Evolutionary conservation across 106 monocot species (phyloP), one percentile per base, ranked within the genome.

Genomic region (Allium sativum): DNA sequence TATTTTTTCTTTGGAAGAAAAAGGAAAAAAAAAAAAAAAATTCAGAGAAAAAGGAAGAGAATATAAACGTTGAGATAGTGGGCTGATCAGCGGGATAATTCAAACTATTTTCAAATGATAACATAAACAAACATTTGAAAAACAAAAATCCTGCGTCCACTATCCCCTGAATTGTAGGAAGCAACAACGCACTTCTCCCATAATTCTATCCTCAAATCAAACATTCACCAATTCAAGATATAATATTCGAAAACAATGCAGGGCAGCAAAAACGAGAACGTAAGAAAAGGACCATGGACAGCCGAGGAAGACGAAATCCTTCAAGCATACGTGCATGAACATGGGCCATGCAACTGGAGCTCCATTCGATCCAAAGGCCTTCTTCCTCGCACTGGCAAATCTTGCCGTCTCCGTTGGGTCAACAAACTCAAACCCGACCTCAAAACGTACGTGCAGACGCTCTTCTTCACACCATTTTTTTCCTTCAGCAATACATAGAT

Each of bases 391-490:
- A 82, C 85, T 51, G 93, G 93, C 59, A 93, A 93, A 72, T 86
- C 93, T 56, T 93, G 93, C 68, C 85, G 89, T 54, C 89, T 93
- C 60, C 84, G 93, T 3, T 93, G 89, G 85, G 85, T 89, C 59
- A 93, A 93, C 70, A 93, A 89, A 67, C 93, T 93, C 59, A 74
- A 74, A 59, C 93, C 93, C 16, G 65, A 81, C 64, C 48, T 93
- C 54, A 89, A 93, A 61, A 76, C 78, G 93, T 90, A 82, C 46
- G 40, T 51, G 15, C 53, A 1, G 0, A 53, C 18, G 12, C 15
- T 12, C 53, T 14, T 53, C 12, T 31, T 0, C 31, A 31, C 31
- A 31, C 31, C 31, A 31, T 50, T 50, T 50, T 47, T 16, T 55
- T 2, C 19, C 55, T 3, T 55, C 5, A 1, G 6, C 18, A 8